A percentile compares a stretch with the other conserved stretches of the same genome.
Conservation (phyloP, 495 filamentous ascomycete genomes). For the Aspergillus heteromorphus region DNA sequence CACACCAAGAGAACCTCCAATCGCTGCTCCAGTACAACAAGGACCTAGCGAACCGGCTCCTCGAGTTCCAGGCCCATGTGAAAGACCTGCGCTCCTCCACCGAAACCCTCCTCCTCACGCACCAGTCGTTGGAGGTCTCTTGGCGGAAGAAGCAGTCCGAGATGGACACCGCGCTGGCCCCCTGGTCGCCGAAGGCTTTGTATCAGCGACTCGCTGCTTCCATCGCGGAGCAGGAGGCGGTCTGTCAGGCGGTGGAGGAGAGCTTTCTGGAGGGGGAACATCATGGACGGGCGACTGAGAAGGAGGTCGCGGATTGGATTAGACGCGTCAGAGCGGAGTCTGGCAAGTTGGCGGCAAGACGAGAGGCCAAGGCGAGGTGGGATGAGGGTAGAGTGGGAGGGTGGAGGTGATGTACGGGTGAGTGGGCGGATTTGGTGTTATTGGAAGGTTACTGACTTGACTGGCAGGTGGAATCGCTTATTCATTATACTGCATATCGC, state of each 20-base stretch:
- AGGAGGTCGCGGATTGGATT: conserved; percentile 80
- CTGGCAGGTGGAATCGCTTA: not conserved
- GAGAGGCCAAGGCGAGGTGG: conserved; percentile 84
- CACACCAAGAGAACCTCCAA: conserved; percentile 49
- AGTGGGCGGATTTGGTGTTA: not conserved
- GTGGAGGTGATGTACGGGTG: conserved; percentile 68
- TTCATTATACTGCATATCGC: not conserved
- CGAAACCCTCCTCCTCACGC: conserved; percentile 73
- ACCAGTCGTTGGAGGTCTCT: conserved; percentile 81
- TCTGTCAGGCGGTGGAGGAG: conserved; percentile 79
- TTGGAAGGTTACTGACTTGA: not conserved
- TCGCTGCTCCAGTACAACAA: conserved; percentile 56
- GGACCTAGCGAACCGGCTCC: conserved; percentile 59
- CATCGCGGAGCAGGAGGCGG: conserved; percentile 74
- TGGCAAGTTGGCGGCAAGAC: conserved; percentile 65
- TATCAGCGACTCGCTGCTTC: conserved; percentile 73
- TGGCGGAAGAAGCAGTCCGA: conserved; percentile 84
- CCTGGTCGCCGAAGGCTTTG: conserved; percentile 76
- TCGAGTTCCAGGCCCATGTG: conserved; percentile 59
- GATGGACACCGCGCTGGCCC: conserved; percentile 78
- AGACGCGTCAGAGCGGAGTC: conserved; percentile 70
- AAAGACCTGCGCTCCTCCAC: conserved; percentile 57
- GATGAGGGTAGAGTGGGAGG: conserved; percentile 91
- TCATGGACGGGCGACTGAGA: conserved; percentile 57
- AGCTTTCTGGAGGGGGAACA: conserved; percentile 70